Evolutionary conservation across 495 filamentous ascomycete species (phyloP).

Genomic region (Penicillium verhagenii): DNA sequence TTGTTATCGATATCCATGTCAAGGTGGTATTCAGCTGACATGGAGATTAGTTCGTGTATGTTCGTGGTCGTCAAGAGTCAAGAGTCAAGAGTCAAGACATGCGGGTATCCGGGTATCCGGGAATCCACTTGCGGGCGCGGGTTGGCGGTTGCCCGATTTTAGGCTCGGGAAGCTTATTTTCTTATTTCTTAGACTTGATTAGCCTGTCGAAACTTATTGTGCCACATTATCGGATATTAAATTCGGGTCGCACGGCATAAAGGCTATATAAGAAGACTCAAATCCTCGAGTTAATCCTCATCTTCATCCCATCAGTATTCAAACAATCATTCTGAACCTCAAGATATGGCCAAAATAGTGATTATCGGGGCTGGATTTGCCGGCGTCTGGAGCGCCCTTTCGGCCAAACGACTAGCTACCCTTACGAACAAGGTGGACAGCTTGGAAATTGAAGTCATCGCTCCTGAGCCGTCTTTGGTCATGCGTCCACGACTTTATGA

Average conservation of each 20-base stretch:
- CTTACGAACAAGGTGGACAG: conserved; percentile 11
- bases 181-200: background rate
- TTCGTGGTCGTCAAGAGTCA: background rate
- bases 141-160: background rate
- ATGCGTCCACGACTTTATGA: conserved; percentile 36
- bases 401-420: conserved; percentile 30
- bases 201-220: background rate
- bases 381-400: conserved; percentile 34
- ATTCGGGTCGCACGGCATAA: background rate
- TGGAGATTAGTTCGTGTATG: background rate
- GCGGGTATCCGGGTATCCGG: conserved; percentile 2
- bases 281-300: background rate
- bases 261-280: background rate
- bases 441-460: conserved; percentile 29
- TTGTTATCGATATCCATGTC: background rate
- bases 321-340: background rate
- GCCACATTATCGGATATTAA: background rate
- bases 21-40: background rate
- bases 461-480: conserved; percentile 28
- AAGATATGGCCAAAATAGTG: conserved; percentile 20
- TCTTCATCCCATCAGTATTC: background rate
- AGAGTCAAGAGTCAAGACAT: no score
- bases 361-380: conserved; percentile 36
- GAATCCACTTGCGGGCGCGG: background rate
- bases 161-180: background rate